phyloP scores from a whole-genome alignment of 257 asterid species.

The Salvia rosmarinus region DNA sequence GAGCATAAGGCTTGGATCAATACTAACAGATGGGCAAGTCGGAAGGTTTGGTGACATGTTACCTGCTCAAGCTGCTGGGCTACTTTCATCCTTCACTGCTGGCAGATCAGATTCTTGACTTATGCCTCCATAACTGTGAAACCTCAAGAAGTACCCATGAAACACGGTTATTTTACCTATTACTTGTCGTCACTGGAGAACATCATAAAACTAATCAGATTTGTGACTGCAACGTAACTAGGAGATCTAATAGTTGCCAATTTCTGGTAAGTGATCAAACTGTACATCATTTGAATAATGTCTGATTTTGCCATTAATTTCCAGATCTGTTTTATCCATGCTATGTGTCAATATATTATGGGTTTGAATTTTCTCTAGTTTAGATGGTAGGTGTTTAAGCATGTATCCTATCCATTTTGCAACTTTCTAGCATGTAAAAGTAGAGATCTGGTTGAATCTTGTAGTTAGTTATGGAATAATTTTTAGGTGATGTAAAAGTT shows the following conservation, averaged over 20 bases:
- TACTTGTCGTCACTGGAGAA: slow-evolving; percentile 18
- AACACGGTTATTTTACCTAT: slow-evolving; percentile 13
- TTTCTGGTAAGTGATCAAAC: slow-evolving; percentile 34
- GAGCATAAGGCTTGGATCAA: slow-evolving; percentile 94
- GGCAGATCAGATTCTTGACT: slow-evolving; percentile 72
- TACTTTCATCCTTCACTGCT: slow-evolving; percentile 85
- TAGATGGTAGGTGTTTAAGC: no score
- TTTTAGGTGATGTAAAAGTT: no score
- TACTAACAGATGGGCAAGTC: slow-evolving; percentile 91
- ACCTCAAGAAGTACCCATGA: slow-evolving; percentile 2
- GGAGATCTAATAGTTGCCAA: not conserved
- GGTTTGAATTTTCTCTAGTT: no score
- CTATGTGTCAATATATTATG: no score
- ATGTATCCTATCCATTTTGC: not conserved
- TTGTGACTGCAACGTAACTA: not conserved
- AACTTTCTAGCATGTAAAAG: not conserved
- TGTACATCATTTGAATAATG: not conserved
- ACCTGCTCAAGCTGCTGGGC: slow-evolving; percentile 98
- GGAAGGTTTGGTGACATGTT: slow-evolving; percentile 97
- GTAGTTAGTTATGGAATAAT: not conserved
- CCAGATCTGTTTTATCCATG: no score
- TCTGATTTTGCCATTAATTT: not conserved
- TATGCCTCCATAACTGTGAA: not conserved
- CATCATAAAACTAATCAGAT: not conserved
- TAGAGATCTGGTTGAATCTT: not conserved